Conservation (phyloP, 1,139 yeast species). For the Protomyces gravidus region DNA sequence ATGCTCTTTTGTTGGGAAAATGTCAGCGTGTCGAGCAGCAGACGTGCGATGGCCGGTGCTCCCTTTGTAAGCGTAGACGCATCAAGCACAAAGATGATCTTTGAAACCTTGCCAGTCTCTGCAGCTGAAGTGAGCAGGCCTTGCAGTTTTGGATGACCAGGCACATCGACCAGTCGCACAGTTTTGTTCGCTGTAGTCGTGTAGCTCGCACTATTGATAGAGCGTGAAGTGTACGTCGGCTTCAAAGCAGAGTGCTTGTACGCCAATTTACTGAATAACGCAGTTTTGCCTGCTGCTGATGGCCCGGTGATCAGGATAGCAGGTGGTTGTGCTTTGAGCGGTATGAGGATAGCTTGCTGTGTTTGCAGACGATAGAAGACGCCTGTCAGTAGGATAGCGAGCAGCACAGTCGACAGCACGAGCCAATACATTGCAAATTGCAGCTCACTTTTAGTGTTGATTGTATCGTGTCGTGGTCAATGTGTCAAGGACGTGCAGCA, state of each 20-base stretch:
- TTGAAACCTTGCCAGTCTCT: background rate
- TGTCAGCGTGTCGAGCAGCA: constrained; percentile 4
- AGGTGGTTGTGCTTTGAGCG: constrained; percentile 4
- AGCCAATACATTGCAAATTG: background rate
- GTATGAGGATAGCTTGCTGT: constrained; percentile 1
- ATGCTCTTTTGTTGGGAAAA: constrained; percentile 1
- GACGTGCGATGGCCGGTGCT: constrained; percentile 9
- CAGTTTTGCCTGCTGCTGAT: constrained; percentile 16
- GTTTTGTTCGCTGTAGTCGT: background rate
- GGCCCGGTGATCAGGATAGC: constrained; percentile 13
- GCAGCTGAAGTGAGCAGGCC: background rate
- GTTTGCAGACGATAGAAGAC: constrained; percentile 3
- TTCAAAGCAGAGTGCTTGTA: background rate
- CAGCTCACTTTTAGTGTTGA: background rate
- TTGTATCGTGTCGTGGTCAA: background rate
- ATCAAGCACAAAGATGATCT: constrained; percentile 11
- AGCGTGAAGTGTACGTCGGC: constrained; percentile 8
- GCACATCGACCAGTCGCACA: constrained; percentile 9
- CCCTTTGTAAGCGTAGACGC: constrained; percentile 7
- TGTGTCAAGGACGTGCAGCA: too few relatives aligned
- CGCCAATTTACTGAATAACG: constrained; percentile 7
- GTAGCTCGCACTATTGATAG: background rate
- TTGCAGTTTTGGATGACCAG: constrained; percentile 24
- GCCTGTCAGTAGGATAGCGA: constrained; percentile 6
- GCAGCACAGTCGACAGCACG: constrained; percentile 4